Base-by-base conservation (phyloP, 2,329 filamentous ascomycete genomes). In the Rhinocladiella similis region DNA sequence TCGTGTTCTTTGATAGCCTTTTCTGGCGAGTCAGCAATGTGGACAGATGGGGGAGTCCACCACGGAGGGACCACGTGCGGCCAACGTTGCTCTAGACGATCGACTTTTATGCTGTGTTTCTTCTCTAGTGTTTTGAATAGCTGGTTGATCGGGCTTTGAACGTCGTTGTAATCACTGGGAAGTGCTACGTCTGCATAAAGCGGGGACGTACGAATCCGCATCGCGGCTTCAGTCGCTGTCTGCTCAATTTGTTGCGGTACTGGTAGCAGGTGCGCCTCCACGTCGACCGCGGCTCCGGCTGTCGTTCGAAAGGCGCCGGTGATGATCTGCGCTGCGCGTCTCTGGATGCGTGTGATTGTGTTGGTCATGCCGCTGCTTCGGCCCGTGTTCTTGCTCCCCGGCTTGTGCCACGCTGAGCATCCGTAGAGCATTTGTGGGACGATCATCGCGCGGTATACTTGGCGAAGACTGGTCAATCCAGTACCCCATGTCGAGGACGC, bases 341-440 rank as follows among this genome's bases (percentile, higher is more conserved):
- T 54, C 38, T 69, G 64, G 38, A 68, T 65, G 35, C 29, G 29
- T 6, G 22, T 43, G 29, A 22, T 47, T 27, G 54, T 19, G n/a
- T 48, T 48, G 7, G 35, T 2, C 46, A 48, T 48, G 46, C 5
- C 22, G 7, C 46, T 48, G 25, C 46, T 25, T 2, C 46, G 47
- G 18, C 33, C 58, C 9, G 19, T 53, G 18, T 20, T 50, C 20
- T 25, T 36, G 27, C 54, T 50, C 13, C 20, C 49, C 3, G 22
- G 19, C 10, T 9, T 56, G 54, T 65, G 56, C 67, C 66, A 69
- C 36, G 63, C 63, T 9, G 66, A 71, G 50, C 60, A 69, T 1
- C 57, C 62, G 47, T 67, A 70, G 9, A 67, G 54, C 50, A 70
- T 68, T 33, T 68, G 56, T 1, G 61, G 64, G 12, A 68, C 41